Conservation (phyloP, 2,329 filamentous ascomycete species). For the Microsporum ferrugineum region DNA sequence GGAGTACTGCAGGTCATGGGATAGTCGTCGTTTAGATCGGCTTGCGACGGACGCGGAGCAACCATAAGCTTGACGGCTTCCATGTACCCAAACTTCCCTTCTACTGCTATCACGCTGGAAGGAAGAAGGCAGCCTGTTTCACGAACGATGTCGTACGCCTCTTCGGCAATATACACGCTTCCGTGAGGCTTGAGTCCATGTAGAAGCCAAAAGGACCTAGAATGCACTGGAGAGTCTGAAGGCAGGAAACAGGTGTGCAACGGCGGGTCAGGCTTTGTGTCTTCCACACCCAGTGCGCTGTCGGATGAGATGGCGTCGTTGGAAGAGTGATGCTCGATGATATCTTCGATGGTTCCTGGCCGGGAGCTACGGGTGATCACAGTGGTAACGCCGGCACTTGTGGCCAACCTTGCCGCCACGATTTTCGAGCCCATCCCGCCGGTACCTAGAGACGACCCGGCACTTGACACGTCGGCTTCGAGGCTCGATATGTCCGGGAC, state of each 20-base stretch:
- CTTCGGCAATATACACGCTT: constrained; percentile 84
- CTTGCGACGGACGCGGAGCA: constrained; percentile 44
- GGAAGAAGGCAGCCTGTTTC: constrained; percentile 81
- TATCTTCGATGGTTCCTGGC: constrained; percentile 79
- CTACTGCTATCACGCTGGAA: constrained; percentile 79
- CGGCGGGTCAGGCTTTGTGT: constrained; percentile 42
- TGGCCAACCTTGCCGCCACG: constrained; percentile 79
- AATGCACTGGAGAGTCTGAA: constrained; percentile 70
- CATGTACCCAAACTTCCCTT: constrained; percentile 79
- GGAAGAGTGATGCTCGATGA: constrained; percentile 54
- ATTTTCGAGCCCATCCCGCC: constrained; percentile 98
- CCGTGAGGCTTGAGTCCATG: constrained; percentile 86
- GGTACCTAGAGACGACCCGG: constrained; percentile 79
- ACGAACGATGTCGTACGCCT: constrained; percentile 66
- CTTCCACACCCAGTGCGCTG: constrained; percentile 3
- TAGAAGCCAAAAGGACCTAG: constrained; percentile 93
- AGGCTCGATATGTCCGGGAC: constrained; percentile 78
- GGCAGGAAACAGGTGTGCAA: constrained; percentile 90
- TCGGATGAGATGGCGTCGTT: constrained; percentile 15
- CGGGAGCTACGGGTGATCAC: constrained; percentile 91
- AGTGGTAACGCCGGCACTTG: constrained; percentile 87
- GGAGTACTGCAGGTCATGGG: constrained; percentile 20
- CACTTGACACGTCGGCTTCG: constrained; percentile 79
- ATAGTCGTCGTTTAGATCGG: constrained; percentile 32
- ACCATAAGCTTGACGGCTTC: constrained; percentile 83